Conservation (phyloP, 371 early-diverging fungal genomes). For the Syncephalastrum monosporum region DNA sequence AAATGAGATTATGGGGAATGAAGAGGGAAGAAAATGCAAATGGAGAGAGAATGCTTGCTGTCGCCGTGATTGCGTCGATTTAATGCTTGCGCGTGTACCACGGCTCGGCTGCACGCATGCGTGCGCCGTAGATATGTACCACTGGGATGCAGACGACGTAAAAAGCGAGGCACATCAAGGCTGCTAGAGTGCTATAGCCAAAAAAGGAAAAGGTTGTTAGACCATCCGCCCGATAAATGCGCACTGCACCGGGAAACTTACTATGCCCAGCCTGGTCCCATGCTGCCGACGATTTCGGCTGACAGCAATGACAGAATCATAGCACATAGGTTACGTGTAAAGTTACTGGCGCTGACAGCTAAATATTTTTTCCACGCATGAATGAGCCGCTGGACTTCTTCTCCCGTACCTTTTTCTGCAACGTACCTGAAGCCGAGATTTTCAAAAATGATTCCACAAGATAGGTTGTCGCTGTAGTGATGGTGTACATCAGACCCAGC, state of each 20-base stretch:
- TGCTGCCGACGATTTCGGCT: slow-evolving; percentile 16
- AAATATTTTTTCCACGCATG: neutral
- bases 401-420: neutral
- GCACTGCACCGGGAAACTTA: slow-evolving; percentile 12
- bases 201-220: no score
- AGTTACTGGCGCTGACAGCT: slow-evolving; percentile 32
- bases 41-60: no score
- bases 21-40: no score
- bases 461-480: slow-evolving; percentile 23
- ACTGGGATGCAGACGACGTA: slow-evolving; percentile 18
- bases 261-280: slow-evolving; percentile 33
- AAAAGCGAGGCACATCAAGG: slow-evolving; percentile 6
- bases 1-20: no score
- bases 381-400: neutral
- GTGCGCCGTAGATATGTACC: slow-evolving; percentile 15
- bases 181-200: slow-evolving; percentile 16
- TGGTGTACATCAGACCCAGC: slow-evolving; percentile 28
- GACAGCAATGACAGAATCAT: slow-evolving; percentile 34
- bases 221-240: no score
- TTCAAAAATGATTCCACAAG: slow-evolving; percentile 21
- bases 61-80: no score
- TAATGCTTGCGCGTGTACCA: neutral
- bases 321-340: slow-evolving; percentile 29
- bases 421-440: slow-evolving; percentile 29
- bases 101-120: slow-evolving; percentile 10